These are phyloP conservation scores for Aspergillus quadrilineatus DNA, from an alignment of 2,329 filamentous ascomycete species.

Conservation along the genomic window DNA sequence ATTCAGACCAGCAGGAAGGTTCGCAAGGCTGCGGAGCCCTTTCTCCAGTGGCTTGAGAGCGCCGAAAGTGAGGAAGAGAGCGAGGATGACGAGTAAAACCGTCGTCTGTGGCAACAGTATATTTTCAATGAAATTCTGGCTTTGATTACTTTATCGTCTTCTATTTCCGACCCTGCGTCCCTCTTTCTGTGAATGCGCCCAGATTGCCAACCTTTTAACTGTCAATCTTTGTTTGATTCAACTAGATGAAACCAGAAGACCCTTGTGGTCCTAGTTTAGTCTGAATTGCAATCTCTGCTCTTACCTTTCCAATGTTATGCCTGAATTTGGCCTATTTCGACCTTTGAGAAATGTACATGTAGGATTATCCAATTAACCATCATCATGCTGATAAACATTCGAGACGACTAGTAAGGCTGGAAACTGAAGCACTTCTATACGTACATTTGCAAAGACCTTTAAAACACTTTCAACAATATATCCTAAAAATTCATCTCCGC, in stretches of 20 bases:
- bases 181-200: slow-evolving; percentile 7
- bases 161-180: slow-evolving; percentile 11
- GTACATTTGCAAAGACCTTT: too few species aligned
- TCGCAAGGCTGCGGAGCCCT: slow-evolving; percentile 88
- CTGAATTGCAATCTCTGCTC: slow-evolving; percentile 13
- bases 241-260: slow-evolving; percentile 5
- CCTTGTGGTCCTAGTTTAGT: slow-evolving; percentile 1
- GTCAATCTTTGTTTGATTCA: neutral
- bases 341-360: neutral
- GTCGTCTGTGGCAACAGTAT: neutral
- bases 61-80: slow-evolving; percentile 73
- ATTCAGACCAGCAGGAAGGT: slow-evolving; percentile 88
- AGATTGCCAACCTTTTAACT: slow-evolving; percentile 5
- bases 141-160: slow-evolving; percentile 4
- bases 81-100: slow-evolving; percentile 50
- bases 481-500: slow-evolving; percentile 9
- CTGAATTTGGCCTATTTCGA: neutral
- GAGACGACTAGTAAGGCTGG: too few species aligned
- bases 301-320: neutral
- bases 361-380: neutral
- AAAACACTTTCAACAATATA: neutral
- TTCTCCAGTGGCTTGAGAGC: slow-evolving; percentile 89
- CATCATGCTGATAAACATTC: too few species aligned
- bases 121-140: slow-evolving; percentile 11
- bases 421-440: too few species aligned